A percentile compares a stretch with the other conserved stretches of the same genome.
These are phyloP conservation scores for Didymella keratinophila DNA, from an alignment of 2,329 filamentous ascomycete genomes.

Conservation along the genomic window DNA sequence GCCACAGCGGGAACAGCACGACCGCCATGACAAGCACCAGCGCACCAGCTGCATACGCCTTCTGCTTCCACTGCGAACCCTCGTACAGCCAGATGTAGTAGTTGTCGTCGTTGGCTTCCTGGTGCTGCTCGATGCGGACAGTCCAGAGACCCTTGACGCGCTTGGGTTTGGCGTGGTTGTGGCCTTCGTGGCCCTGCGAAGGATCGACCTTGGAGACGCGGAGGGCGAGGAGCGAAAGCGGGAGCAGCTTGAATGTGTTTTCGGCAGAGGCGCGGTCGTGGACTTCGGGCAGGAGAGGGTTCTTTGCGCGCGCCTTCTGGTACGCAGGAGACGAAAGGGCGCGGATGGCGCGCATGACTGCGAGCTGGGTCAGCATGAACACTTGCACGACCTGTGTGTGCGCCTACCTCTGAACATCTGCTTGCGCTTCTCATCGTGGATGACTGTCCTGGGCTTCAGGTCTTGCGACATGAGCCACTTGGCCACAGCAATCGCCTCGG, in stretches of 20 bases:
- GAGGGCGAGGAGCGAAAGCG: conserved; percentile 90
- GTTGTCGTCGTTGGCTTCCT: conserved; percentile 84
- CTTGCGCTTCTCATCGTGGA: conserved; percentile 94
- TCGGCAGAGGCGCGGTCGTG: conserved; percentile 88
- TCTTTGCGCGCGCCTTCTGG: conserved; percentile 86
- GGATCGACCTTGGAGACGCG: conserved; percentile 81
- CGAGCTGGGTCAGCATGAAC: conserved; percentile 1
- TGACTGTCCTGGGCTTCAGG: conserved; percentile 87
- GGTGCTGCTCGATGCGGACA: conserved; percentile 93
- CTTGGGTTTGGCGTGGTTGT: conserved; percentile 68
- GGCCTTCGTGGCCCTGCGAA: conserved; percentile 73
- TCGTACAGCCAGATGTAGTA: conserved; percentile 99
- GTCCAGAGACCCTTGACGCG: conserved; percentile 96
- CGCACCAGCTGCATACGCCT: conserved; percentile 86
- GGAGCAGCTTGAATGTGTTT: conserved; percentile 93
- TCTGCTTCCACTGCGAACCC: conserved; percentile 90
- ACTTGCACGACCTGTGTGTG: not conserved
- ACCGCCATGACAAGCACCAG: conserved; percentile 84
- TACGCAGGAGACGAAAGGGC: conserved; percentile 90
- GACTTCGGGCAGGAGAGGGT: conserved; percentile 85
- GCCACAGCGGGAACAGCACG: conserved; percentile 97
- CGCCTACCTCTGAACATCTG: conserved; percentile 91
- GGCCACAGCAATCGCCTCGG: conserved; percentile 86
- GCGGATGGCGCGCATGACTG: conserved; percentile 95
- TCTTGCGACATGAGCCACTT: conserved; percentile 85